These are phyloP conservation scores for Fusarium devonianum DNA, from an alignment of 2,329 filamentous ascomycete species.

Conservation along the genomic window DNA sequence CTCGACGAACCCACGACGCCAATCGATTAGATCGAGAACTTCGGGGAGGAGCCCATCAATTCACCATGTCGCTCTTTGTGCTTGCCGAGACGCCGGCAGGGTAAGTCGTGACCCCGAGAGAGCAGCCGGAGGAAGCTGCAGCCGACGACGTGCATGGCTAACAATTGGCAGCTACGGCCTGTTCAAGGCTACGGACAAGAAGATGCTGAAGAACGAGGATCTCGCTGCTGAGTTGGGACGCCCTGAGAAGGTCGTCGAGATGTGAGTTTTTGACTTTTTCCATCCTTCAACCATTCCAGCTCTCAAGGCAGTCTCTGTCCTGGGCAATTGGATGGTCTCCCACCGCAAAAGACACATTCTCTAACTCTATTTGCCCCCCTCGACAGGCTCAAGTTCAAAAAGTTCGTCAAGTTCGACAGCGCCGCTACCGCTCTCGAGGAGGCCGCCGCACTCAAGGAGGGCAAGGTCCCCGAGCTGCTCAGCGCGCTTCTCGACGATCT, in stretches of 20 bases:
- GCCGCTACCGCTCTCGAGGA: conserved; percentile 90
- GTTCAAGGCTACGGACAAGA: conserved; percentile 99
- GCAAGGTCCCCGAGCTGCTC: conserved; percentile 91
- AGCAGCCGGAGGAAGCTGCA: conserved; percentile 21
- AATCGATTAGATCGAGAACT: conserved; percentile 44
- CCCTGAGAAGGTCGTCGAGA: conserved; percentile 83
- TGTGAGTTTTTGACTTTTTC: conserved; percentile 63
- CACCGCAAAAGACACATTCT: not conserved
- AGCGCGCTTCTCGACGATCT: conserved; percentile 82
- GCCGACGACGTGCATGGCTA: conserved; percentile 37
- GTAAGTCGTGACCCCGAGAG: conserved; percentile 53
- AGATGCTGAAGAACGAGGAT: conserved; percentile 89
- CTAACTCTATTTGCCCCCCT: conserved; percentile 18
- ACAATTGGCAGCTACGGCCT: conserved; percentile 80
- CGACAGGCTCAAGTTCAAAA: conserved; percentile 86
- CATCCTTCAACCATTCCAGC: conserved; percentile 8
- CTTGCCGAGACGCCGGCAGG: conserved; percentile 90
- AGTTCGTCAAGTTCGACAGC: conserved; percentile 97
- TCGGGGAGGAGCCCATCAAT: conserved; percentile 42
- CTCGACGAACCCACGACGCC: conserved; percentile 46
- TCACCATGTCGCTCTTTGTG: conserved; percentile 86
- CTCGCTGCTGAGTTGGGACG: conserved; percentile 76
- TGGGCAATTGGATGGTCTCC: conserved; percentile 11
- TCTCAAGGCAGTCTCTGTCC: conserved; percentile 7
- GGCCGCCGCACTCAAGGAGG: conserved; percentile 85